Base-by-base conservation (phyloP, 352 stramenopile genomes). In the Pythium phragmiticola region DNA sequence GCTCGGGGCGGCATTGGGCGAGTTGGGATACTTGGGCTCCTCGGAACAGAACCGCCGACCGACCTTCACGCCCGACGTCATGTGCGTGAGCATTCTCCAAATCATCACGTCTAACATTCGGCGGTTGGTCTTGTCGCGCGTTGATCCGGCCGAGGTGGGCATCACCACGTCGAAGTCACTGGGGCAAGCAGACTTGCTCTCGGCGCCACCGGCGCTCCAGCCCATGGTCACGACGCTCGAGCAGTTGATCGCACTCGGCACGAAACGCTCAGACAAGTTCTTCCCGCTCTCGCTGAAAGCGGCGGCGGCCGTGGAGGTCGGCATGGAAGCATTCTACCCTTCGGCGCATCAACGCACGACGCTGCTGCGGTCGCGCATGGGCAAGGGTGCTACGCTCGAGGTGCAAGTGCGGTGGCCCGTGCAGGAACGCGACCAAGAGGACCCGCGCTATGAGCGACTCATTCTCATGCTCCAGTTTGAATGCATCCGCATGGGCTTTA, bases 401-500 rank as follows among this genome's bases (percentile, higher is more conserved):
- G 74, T 94, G 7, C 87, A 95, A 71, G 80, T 95, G 37, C 85
- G 84, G 21, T 95, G 87, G 87, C 87, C 87, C 36, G 87, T 94
- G 17, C 80, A 92, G 65, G 87, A 95, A 56, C 79, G 84, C 4
- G 85, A 92, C 36, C 87, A 95, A 65, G 87, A 95, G 75, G 87
- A 95, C 46, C 85, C 87, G 36, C 85, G 87, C 21, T 95, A 94
- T 59, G 87, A 95, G 57, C 75, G 87, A 2, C 77, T 95, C 8
- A 81, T 95, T 34, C 67, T 95, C n/a, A 88, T 94, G 76, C 74
- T 95, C 17, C 87, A 94, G 63, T 82, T 94, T 23, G 82, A 92
- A 63, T 95, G 87, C 56, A 92, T 93, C 57, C 80, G 82, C 41
- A 72, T 82, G 49, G 80, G 81, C 7, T 75, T 91, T 61, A 77